Base-by-base conservation (phyloP, 768 basidiomycete species). In the Phylloporus sp. region DNA sequence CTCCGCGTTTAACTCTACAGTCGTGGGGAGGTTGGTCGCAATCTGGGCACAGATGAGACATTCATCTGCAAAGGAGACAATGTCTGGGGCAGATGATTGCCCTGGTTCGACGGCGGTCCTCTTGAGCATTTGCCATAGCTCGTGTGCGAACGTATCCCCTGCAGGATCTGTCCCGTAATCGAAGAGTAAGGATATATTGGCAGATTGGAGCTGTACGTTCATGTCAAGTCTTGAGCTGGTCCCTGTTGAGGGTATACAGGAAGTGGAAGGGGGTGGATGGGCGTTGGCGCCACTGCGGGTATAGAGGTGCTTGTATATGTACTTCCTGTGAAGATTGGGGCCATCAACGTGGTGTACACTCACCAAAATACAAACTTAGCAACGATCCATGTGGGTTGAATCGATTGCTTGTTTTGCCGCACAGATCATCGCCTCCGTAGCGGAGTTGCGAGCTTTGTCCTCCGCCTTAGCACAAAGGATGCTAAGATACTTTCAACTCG, bases 11-110 rank as follows among this genome's bases (percentile, higher is more conserved):
- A n/a, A 28, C 6, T 23, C 31, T 32, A 2, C 12, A 31, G 20
- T 16, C 18, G 5, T 0, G 3, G 38, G 20, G 8, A 0, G 4
- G 5, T 55, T 55, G 41, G 10, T 36, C 34, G 51, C 18, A 22
- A 69, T 63, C 13, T 54, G 43, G 20, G 68, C 61, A 13, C 51
- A 69, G 27, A 70, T 47, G 22, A 69, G 59, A 47, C 68, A 69
- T 6, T 69, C 69, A 32, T 64, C 59, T 39, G 55, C 56, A 27
- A 69, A 69, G 27, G 61, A 60, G 36, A 22, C 1, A 10, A 69
- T 35, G 12, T 49, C 45, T n/a, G 61, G 61, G 11, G 48, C 31
- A 4, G 65, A 53, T 6, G 57, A 60, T 46, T 71, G 69, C 15
- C 52, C 41, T 6, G 68, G 58, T 27, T 69, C 69, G 29, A 69